Conservation (phyloP, 805 yeast species). For the Saccharomycopsis sp. region DNA sequence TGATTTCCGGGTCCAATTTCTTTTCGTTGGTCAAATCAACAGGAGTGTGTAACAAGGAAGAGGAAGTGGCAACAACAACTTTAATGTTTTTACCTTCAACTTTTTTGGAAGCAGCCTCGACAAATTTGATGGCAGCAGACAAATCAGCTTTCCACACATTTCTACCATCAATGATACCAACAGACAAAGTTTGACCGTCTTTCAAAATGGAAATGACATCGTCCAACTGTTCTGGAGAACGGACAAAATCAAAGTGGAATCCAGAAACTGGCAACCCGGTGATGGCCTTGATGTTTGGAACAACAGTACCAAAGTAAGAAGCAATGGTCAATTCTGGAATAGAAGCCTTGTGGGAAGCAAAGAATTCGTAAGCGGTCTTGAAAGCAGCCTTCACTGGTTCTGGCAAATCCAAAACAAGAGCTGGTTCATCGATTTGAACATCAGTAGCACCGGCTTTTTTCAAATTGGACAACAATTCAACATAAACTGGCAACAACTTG, state of each 20-base stretch:
- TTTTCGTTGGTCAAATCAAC: conserved; percentile 90
- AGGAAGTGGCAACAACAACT: conserved; percentile 89
- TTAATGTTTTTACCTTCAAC: conserved; percentile 85
- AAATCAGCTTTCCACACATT: conserved; percentile 99
- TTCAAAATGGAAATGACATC: conserved; percentile 61
- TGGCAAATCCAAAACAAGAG: conserved; percentile 88
- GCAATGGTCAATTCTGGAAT: conserved; percentile 77
- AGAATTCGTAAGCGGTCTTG: conserved; percentile 77
- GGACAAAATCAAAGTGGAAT: conserved; percentile 92
- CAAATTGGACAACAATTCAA: conserved; percentile 78
- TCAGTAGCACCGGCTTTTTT: conserved; percentile 90
- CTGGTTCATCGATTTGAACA: conserved; percentile 97
- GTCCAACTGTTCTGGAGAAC: conserved; percentile 93
- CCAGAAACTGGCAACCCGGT: conserved; percentile 88
- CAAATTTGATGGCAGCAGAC: conserved; percentile 73
- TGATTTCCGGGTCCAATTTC: conserved; percentile 83
- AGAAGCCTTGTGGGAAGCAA: conserved; percentile 52
- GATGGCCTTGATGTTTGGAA: conserved; percentile 89
- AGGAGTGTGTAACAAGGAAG: conserved; percentile 89
- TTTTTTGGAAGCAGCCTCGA: conserved; percentile 73
- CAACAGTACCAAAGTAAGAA: conserved; percentile 96
- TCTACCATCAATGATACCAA: conserved; percentile 98
- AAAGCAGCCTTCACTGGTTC: conserved; percentile 74
- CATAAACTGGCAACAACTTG: conserved; percentile 89
- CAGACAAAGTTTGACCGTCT: conserved; percentile 74